Base-by-base conservation (phyloP, 129 eudicot species). In the Silybum marianum region DNA sequence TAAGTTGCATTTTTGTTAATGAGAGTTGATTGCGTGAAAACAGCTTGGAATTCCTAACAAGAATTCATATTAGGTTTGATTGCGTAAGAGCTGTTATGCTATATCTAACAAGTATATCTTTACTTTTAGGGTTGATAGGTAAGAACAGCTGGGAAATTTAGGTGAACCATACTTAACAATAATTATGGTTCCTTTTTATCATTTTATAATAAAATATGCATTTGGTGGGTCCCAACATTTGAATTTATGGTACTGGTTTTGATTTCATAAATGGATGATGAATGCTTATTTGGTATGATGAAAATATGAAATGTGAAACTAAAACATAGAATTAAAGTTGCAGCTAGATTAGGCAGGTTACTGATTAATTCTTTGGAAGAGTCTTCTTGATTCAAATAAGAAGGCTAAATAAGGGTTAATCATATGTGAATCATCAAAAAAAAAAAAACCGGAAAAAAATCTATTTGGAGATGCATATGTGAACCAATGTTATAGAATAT, bases 131-230 rank as follows among this genome's bases (percentile, higher is more conserved):
- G 63, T 71, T 54, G 25, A 60, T 80, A 26, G 70, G 66, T 81
- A 73, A 73, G 80, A 44, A 74, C 58, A 82, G 76, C 16, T 81
- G 69, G 80, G 60, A 75, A 58, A 82, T 69, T 24, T 82, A 48
- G 71, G 81, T 75, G 80, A 30, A 66, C 75, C 74, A 66, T 16
- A 65, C 4, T 82, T 75, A 75, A 82, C 71, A 75, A 46, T 28
- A 82, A 67, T 74, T 66, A 65, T 76, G 38, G 40, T 74, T 36
- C 30, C 12, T 36, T 65, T 65, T 2, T 26, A 26, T 65, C 32
- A 63, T 73, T 18, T 18, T 81, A 32, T 19, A 30, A 44, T 28
- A 71, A 80, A 30, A 34, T 28, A 79, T 51, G 73, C 25, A 34
- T 71, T 54, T 80, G 36, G 60, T 69, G 32, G 70, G 69, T 34